A percentile compares a stretch with the other conserved stretches of the same genome.
These are phyloP conservation scores for Vigna unguiculata DNA, from an alignment of 306 rosid genomes.

Conservation along the genomic window DNA sequence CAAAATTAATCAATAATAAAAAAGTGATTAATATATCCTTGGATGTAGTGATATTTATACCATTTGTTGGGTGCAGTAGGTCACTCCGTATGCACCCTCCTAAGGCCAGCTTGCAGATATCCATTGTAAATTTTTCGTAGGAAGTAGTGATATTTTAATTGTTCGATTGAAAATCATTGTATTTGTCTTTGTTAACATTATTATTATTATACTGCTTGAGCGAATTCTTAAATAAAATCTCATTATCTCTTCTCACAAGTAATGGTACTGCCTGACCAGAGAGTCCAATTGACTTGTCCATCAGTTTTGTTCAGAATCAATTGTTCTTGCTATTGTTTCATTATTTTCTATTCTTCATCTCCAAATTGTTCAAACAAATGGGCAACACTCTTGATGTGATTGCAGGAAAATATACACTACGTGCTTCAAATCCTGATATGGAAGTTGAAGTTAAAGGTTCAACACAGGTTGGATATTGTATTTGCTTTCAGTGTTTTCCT, in stretches of 20 bases:
- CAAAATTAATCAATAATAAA: too few relatives aligned
- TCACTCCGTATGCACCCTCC: too few relatives aligned
- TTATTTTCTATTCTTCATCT: constrained; percentile 26
- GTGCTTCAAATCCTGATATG: constrained; percentile 81
- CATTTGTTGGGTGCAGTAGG: too few relatives aligned
- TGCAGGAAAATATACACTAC: constrained; percentile 85
- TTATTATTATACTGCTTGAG: neutral
- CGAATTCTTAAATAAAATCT: neutral
- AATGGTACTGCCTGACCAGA: constrained; percentile 7
- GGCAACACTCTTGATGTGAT: constrained; percentile 42
- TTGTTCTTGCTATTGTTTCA: constrained; percentile 15
- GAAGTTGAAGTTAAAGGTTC: constrained; percentile 82
- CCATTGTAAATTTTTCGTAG: neutral
- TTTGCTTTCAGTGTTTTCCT: constrained; percentile 40
- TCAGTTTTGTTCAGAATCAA: constrained; percentile 8
- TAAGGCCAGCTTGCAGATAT: too few relatives aligned
- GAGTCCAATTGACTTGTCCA: constrained; percentile 7
- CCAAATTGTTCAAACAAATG: constrained; percentile 22
- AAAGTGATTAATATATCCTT: too few relatives aligned
- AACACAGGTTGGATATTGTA: constrained; percentile 66
- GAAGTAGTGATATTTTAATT: neutral
- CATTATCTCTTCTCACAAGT: neutral
- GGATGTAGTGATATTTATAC: too few relatives aligned
- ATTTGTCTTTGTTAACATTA: neutral
- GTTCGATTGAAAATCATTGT: neutral